Percentiles rank a stretch among this genome's conserved stretches.
These are phyloP conservation scores for Tetrapyrgos nigripes DNA, from an alignment of 1,284 basidiomycete genomes.

Conservation along the genomic window DNA sequence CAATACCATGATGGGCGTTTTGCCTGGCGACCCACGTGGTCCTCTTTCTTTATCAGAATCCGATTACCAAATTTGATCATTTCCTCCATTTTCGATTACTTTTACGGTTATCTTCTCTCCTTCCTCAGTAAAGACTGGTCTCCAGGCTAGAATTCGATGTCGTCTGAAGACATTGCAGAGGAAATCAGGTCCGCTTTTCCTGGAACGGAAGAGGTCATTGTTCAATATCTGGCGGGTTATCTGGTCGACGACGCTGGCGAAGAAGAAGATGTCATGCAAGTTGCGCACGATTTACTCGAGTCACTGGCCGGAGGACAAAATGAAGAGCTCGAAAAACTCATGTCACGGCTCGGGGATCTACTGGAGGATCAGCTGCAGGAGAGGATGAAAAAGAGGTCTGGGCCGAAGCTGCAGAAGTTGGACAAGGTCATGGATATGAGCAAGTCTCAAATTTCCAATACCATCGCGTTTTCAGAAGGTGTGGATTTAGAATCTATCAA, in stretches of 20 bases:
- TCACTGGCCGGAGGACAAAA: conserved; percentile 67
- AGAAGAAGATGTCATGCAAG: conserved; percentile 86
- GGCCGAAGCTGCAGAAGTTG: conserved; percentile 74
- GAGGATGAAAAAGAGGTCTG: conserved; percentile 62
- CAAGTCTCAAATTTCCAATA: conserved; percentile 82
- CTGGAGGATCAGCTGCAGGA: conserved; percentile 69
- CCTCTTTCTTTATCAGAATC: no score
- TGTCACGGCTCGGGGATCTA: conserved; percentile 69
- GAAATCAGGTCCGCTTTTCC: conserved; percentile 84
- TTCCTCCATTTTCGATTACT: no score
- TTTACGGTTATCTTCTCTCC: no score
- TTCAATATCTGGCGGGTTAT: conserved; percentile 92
- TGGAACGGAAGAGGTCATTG: conserved; percentile 91
- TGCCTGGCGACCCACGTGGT: no score
- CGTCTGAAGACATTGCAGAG: conserved; percentile 73
- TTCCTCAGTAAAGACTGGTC: no score
- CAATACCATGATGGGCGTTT: no score
- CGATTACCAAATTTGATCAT: no score
- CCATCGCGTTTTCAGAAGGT: conserved; percentile 84
- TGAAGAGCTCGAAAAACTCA: conserved; percentile 67
- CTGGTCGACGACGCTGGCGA: conserved; percentile 93
- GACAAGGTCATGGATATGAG: conserved; percentile 98
- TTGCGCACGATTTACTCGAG: conserved; percentile 79
- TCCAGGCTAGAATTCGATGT: conserved; percentile 44
- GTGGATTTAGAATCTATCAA: conserved; percentile 95